Base-by-base conservation (phyloP, 75 land plant species). In the Adiantum capillusveneris region DNA sequence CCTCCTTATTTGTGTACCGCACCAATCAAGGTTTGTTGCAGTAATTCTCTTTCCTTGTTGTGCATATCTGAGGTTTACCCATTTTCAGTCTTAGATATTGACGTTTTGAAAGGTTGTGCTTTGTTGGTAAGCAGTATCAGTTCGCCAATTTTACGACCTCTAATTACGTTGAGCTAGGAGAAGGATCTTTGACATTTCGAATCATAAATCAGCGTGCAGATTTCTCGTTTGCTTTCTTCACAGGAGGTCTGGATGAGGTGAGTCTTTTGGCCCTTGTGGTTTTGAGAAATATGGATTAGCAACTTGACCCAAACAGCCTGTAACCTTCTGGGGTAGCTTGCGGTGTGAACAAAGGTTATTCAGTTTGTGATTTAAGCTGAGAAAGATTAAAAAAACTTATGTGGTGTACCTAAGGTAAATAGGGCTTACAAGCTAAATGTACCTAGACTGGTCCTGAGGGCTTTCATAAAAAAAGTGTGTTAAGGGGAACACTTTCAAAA, bases 81-180 rank as follows among this genome's bases (percentile, higher is more conserved):
- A n/a, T n/a, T n/a, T n/a, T n/a, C n/a, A n/a, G n/a, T n/a, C n/a
- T n/a, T n/a, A n/a, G n/a, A n/a, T n/a, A n/a, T n/a, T n/a, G n/a
- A n/a, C n/a, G n/a, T n/a, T n/a, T n/a, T n/a, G n/a, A n/a, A n/a
- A n/a, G n/a, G n/a, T n/a, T n/a, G n/a, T n/a, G n/a, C n/a, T n/a
- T n/a, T n/a, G n/a, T n/a, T n/a, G n/a, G n/a, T n/a, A n/a, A 72
- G 78, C 96, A 94, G 98, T 94, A 54, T 49, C 91, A 89, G 48
- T 90, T 61, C 82, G 96, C 98, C 62, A 86, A 86, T 44, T 86
- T 76, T 66, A 59, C 78, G 42, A 76, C 50, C 46, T 31, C 71
- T 2, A 53, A 74, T 20, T 94, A 94, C 55, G 55, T 26, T 13
- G 39, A 54, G 49, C 79, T 69, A 6, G 96, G 98, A 51, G 62